Evolutionary conservation across 176 grass and related monocot species (phyloP).

Genomic region (Rhynchospora tenuis): DNA sequence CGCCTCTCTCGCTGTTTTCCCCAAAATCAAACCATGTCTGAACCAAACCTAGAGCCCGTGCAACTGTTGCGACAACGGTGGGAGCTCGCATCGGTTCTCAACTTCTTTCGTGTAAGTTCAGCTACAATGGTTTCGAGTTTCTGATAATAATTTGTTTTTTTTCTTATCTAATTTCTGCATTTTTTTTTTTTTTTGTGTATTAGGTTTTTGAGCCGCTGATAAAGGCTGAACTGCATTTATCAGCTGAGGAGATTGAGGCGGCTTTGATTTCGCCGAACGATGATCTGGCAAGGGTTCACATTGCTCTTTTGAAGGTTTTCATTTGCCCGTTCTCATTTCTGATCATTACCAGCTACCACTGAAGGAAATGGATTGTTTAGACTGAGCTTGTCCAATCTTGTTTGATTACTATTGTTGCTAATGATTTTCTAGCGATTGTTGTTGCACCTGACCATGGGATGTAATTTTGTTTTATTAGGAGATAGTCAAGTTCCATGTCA

Average conservation of each 20-base stretch:
- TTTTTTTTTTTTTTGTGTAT: neutral
- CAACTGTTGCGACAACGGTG: conserved; percentile 55
- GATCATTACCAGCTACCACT: neutral
- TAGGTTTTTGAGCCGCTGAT: conserved; percentile 93
- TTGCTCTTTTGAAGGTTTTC: conserved; percentile 71
- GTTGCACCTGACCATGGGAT: neutral
- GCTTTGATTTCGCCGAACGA: conserved; percentile 48
- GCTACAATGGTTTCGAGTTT: neutral
- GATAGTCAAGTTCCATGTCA: neutral
- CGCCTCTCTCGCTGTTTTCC: neutral
- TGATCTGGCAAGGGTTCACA: conserved; percentile 58
- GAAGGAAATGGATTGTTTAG: neutral
- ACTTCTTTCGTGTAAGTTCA: conserved; percentile 59
- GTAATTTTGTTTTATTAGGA: neutral
- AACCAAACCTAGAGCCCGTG: neutral
- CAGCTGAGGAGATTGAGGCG: conserved; percentile 81
- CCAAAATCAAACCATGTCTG: neutral
- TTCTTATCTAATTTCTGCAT: neutral
- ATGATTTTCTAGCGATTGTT: neutral
- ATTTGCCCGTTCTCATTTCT: neutral
- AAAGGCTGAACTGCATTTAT: conserved; percentile 38
- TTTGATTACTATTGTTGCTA: neutral
- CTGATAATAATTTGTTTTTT: neutral
- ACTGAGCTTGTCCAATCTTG: neutral
- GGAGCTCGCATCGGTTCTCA: conserved; percentile 87